These are phyloP conservation scores for Ilex paraguariensis DNA, from an alignment of 305 asterid species.

Conservation along the genomic window DNA sequence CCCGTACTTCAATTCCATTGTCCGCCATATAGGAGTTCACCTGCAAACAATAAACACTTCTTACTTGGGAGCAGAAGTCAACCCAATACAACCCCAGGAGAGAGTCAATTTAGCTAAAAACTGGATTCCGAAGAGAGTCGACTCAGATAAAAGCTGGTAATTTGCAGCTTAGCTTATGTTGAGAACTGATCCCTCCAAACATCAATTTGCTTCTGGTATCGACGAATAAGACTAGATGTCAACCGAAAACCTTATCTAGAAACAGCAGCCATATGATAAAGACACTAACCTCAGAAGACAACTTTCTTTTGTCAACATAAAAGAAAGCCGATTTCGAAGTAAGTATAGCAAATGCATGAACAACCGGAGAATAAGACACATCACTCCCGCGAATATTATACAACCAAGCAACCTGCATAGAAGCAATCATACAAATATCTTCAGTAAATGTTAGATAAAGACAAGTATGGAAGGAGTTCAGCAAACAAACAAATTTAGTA, in stretches of 20 bases:
- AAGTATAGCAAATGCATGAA: constrained; percentile 86
- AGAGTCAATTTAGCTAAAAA: constrained; percentile 11
- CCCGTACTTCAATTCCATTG: constrained; percentile 67
- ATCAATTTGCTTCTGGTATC: too few species aligned
- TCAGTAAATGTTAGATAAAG: constrained; percentile 10
- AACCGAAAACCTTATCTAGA: too few species aligned
- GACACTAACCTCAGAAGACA: constrained; percentile 70
- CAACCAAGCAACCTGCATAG: constrained; percentile 85
- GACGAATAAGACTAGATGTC: too few species aligned
- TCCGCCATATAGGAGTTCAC: constrained; percentile 53
- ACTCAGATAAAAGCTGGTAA: background rate
- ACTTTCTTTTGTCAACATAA: constrained; percentile 75
- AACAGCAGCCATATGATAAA: background rate
- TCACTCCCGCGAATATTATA: constrained; percentile 88
- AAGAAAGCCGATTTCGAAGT: constrained; percentile 68
- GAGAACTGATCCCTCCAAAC: too few species aligned
- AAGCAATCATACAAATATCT: constrained; percentile 11
- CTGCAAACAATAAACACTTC: constrained; percentile 26
- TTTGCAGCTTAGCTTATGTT: too few species aligned
- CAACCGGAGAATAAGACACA: constrained; percentile 80
- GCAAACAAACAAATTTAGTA: background rate
- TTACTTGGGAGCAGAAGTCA: background rate
- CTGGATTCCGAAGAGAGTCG: background rate
- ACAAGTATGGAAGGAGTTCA: background rate
- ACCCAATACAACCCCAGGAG: background rate